Conservation (phyloP, 1,284 basidiomycete species). For the Ceratobasidium sp. region DNA sequence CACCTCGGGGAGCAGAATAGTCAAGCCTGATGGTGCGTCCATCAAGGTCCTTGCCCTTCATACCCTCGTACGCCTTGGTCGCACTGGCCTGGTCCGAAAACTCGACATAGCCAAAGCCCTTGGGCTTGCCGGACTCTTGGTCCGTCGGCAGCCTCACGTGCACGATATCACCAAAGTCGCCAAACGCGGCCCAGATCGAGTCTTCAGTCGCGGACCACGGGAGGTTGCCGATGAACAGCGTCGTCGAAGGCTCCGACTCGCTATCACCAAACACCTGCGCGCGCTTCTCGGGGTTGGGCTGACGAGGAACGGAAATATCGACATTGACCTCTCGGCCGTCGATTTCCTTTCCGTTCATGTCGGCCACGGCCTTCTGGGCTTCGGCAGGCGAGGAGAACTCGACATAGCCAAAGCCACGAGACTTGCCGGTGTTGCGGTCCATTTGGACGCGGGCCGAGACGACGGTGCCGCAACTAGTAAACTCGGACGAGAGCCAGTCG, state of each 20-base stretch:
- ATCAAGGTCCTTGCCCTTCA: slow-evolving; percentile 79
- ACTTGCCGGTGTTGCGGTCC: slow-evolving; percentile 87
- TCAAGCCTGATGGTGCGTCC: slow-evolving; percentile 87
- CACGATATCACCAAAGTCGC: slow-evolving; percentile 87
- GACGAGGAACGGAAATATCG: slow-evolving; percentile 75
- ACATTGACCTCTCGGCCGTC: slow-evolving; percentile 91
- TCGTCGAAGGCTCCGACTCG: slow-evolving; percentile 71
- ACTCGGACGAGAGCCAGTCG: slow-evolving; percentile 93
- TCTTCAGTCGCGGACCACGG: slow-evolving; percentile 85
- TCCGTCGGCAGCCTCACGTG: slow-evolving; percentile 93
- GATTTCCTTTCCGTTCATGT: slow-evolving; percentile 80
- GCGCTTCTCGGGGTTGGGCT: slow-evolving; percentile 68
- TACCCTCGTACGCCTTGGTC: slow-evolving; percentile 77
- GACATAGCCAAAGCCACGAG: slow-evolving; percentile 94
- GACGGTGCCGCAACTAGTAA: slow-evolving; percentile 88
- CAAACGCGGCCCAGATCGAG: slow-evolving; percentile 89
- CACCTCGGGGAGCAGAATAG: slow-evolving; percentile 85
- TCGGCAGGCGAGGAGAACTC: slow-evolving; percentile 71
- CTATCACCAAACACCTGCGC: slow-evolving; percentile 80
- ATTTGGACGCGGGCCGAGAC: slow-evolving; percentile 87
- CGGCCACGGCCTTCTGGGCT: slow-evolving; percentile 72
- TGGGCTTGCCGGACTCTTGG: slow-evolving; percentile 86
- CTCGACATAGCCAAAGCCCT: slow-evolving; percentile 98
- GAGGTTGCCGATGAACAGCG: slow-evolving; percentile 91
- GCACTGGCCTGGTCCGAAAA: slow-evolving; percentile 84